These are phyloP conservation scores for Excoecaria agallocha DNA, from an alignment of 345 rosid genomes.

Conservation along the genomic window DNA sequence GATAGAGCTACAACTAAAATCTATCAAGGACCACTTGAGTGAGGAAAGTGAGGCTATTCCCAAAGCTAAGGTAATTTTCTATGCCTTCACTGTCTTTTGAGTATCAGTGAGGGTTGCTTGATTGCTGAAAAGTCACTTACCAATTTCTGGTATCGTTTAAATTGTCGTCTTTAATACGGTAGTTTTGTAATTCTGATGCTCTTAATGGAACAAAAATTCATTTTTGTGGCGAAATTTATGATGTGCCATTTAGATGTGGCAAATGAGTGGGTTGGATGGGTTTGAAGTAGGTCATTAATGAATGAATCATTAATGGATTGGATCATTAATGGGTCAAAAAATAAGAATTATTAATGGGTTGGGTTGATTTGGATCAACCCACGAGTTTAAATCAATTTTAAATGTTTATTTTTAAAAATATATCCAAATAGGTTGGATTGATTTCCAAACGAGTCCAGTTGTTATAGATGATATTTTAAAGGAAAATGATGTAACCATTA, in stretches of 20 bases:
- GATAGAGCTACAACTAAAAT: conserved; percentile 77
- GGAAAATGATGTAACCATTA: conserved; percentile 1
- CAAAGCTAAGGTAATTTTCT: conserved; percentile 62
- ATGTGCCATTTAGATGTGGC: too few relatives aligned
- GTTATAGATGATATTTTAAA: not conserved
- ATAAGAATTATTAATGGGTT: too few relatives aligned
- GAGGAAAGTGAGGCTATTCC: conserved; percentile 83
- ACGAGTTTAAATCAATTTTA: too few relatives aligned
- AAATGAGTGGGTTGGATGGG: too few relatives aligned
- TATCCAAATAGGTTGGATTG: too few relatives aligned
- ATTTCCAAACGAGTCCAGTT: not conserved
- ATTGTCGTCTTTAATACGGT: too few relatives aligned
- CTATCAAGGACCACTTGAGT: conserved; percentile 65
- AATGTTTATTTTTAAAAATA: too few relatives aligned
- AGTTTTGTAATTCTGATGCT: not conserved
- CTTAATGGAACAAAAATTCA: not conserved
- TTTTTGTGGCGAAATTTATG: not conserved
- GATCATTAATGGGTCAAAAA: too few relatives aligned
- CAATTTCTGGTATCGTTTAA: too few relatives aligned
- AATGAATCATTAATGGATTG: too few relatives aligned
- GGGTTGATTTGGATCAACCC: too few relatives aligned
- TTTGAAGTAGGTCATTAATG: too few relatives aligned
- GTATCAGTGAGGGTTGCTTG: conserved; percentile 1
- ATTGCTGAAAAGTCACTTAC: not conserved
- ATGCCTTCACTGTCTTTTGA: not conserved